These are phyloP conservation scores for Phlyctochytrium planicorne DNA, from an alignment of 192 early-diverging fungal genomes.

Conservation along the genomic window DNA sequence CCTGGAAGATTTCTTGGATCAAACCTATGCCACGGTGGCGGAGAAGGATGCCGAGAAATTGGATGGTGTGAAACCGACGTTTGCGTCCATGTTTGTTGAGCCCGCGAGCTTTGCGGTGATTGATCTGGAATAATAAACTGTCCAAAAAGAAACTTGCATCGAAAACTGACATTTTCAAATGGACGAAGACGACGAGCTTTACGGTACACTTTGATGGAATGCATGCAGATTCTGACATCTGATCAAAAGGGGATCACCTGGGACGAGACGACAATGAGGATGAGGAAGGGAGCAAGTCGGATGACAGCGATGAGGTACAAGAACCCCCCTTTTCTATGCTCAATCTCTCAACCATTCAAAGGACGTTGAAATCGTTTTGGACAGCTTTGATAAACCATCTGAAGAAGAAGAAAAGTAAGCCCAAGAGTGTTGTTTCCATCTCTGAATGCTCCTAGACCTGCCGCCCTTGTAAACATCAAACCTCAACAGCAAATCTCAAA, in stretches of 20 bases:
- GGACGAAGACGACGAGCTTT: too few relatives aligned
- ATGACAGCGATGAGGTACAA: neutral
- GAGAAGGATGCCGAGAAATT: slow-evolving; percentile 18
- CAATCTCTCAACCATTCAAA: neutral
- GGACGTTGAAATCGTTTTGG: slow-evolving; percentile 1
- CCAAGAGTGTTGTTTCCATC: neutral
- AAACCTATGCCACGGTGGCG: slow-evolving; percentile 55
- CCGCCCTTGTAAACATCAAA: neutral
- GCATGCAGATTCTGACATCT: too few relatives aligned
- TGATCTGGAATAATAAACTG: too few relatives aligned
- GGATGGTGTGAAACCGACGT: too few relatives aligned
- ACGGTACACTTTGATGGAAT: too few relatives aligned
- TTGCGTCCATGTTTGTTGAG: too few relatives aligned
- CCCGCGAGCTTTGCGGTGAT: too few relatives aligned
- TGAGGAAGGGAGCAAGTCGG: too few relatives aligned
- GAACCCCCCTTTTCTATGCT: neutral
- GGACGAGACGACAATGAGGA: neutral
- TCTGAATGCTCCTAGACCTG: neutral
- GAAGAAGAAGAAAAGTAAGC: neutral
- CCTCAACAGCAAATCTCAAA: neutral
- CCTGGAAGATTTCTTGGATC: slow-evolving; percentile 96
- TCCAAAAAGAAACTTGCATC: too few relatives aligned
- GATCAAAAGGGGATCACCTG: too few relatives aligned
- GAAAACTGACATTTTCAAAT: too few relatives aligned
- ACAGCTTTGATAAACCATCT: neutral